Base-by-base conservation (phyloP, 257 asterid species). In the Petunia secreta region DNA sequence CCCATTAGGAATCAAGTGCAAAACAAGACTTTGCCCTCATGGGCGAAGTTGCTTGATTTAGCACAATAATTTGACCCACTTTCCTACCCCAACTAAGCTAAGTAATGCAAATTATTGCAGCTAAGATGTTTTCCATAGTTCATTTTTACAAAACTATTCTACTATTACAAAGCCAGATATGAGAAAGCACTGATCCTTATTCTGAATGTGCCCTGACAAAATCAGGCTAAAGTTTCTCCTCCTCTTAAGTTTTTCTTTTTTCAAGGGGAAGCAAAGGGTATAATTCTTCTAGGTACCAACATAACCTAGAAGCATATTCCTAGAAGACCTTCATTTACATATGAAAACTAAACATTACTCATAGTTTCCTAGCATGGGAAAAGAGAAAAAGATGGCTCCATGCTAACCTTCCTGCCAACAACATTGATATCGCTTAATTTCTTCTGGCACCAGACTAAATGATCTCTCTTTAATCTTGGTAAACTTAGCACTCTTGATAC, bases 321-420 rank as follows among this genome's bases (percentile, higher is more conserved):
- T 11, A 50, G n/a, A 44, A 39, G 36, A 41, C 84, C 38, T 55
- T 41, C 52, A 75, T 43, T 48, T 75, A 63, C 75, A 63, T 34
- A 46, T 80, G 66, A 54, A 55, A 62, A 74, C 25, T 14, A 14
- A 60, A 41, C 44, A 62, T 50, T 0, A 46, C 44, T 13, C 13
- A 53, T 46, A 60, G 5, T 16, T 8, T 75, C 64, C 83, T 80
- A 94, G 81, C 96, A 89, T n/a, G 98, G 98, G 54, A 94, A 94
- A 83, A 94, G 94, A 75, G 86, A 85, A 84, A 92, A 92, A 46
- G 85, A 87, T 6, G 93, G 88, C 79, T 92, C 98, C 58, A 92
- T 82, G 48, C 78, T 82, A 79, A 92, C 85, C 83, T 85, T 88
- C 81, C 89, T 86, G 59, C 85, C 85, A 57, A 81, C 88, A 85